A percentile compares a stretch with the other conserved stretches of the same genome.
phyloP scores from a whole-genome alignment of 2,329 filamentous ascomycete species.

The Cladosporium oxysporum region DNA sequence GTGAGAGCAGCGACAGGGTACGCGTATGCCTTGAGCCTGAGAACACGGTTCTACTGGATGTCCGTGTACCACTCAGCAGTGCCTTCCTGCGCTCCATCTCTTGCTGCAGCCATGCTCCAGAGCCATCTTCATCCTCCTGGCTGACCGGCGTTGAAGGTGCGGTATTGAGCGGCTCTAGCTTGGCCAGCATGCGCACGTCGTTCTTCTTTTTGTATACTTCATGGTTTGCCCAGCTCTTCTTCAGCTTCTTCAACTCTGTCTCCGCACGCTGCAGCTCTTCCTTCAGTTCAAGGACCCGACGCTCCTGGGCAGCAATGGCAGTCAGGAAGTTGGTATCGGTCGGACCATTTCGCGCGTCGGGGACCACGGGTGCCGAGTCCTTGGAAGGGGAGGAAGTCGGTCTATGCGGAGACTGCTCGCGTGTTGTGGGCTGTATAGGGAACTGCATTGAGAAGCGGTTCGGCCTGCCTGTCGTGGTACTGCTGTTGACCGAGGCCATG shows the following conservation, averaged over 20 bases:
- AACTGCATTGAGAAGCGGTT: constrained; percentile 54
- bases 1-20: constrained; percentile 81
- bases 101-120: constrained; percentile 46
- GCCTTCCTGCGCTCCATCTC: constrained; percentile 76
- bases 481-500: constrained; percentile 24
- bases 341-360: constrained; percentile 39
- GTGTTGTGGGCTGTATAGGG: constrained; percentile 45
- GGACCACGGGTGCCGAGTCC: constrained; percentile 29
- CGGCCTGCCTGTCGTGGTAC: constrained; percentile 20
- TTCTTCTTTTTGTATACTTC: constrained; percentile 76
- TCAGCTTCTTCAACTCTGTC: constrained; percentile 70
- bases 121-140: constrained; percentile 51
- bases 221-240: constrained; percentile 78
- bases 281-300: constrained; percentile 82
- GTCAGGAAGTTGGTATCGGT: constrained; percentile 67
- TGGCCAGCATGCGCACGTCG: constrained; percentile 62
- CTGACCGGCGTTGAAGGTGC: constrained; percentile 34
- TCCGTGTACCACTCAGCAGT: constrained; percentile 55
- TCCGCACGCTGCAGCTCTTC: constrained; percentile 89
- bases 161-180: constrained; percentile 56
- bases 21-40: constrained; percentile 63
- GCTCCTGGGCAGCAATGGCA: constrained; percentile 87
- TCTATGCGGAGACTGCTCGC: constrained; percentile 35
- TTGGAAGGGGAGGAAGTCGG: constrained; percentile 35
- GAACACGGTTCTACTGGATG: constrained; percentile 60